Base-by-base conservation (phyloP, 805 yeast genomes). In the Wickerhamomyces alni region DNA sequence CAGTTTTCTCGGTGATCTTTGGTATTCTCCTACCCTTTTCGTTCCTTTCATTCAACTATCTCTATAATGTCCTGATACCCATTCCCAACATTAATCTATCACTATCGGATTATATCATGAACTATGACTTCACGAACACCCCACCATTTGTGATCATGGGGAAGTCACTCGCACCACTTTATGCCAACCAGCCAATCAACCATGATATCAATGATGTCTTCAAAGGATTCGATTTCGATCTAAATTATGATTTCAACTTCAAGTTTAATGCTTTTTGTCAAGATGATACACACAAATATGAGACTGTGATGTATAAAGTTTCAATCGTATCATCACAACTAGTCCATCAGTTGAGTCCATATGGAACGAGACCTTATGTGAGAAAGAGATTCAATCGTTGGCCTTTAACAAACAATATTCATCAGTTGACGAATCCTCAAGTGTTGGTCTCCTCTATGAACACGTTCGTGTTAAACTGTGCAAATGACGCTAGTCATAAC, bases 391-490 rank as follows among this genome's bases (percentile, higher is more conserved):
- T 47, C 36, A 33, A 48, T 12, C 8, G 33, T n/a, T 52, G 56
- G 56, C 56, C 56, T 10, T 37, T 52, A 31, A 50, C 49, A 13
- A 50, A 50, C 32, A 45, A 50, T 30, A 52, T 52, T 25, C 54
- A 50, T 39, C 50, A 45, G 39, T 35, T 46, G 5, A 33, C 36
- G 15, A 48, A 50, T 34, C 44, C 35, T 4, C 49, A 43, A 11
- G 51, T 52, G 4, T 37, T 52, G 28, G 42, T 50, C 0, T 47
- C 57, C 1, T 26, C 46, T 4, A 33, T 50, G 46, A 48, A 52
- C 30, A 48, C 54, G 1, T 39, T 54, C 13, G 34, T 51, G 1
- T 28, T 50, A 10, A 44, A 42, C 8, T 54, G 57, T 36, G 29
- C 44, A 9, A 30, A 25, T 11, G 35, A 38, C 9, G 32, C n/a